A percentile compares a stretch with the other conserved stretches of the same genome.
Conservation (phyloP, 192 early-diverging fungal genomes). For the Phycomyces nitens region DNA sequence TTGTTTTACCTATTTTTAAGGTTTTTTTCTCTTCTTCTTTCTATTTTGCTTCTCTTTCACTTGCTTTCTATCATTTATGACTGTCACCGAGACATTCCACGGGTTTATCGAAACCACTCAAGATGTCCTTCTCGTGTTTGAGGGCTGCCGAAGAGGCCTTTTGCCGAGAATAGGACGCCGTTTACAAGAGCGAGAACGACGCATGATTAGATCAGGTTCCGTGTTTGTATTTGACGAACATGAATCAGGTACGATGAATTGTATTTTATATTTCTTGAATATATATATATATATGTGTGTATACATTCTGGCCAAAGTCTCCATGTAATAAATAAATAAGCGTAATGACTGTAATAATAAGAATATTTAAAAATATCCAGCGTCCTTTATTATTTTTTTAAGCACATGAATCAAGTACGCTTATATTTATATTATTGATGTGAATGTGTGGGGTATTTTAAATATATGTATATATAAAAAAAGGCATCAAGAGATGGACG, state of each 20-base stretch:
- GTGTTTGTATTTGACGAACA: constrained; percentile 72
- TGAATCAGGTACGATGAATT: constrained; percentile 41
- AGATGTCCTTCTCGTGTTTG: constrained; percentile 61
- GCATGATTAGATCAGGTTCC: constrained; percentile 53
- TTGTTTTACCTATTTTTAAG: background rate
- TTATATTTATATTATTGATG: too few species aligned
- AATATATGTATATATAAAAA: too few species aligned
- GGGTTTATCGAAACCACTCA: constrained; percentile 54
- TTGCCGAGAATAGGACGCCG: constrained; percentile 54
- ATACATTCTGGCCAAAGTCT: too few species aligned
- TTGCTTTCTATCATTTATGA: background rate
- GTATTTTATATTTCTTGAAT: background rate
- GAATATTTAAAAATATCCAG: too few species aligned
- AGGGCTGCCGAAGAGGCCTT: constrained; percentile 55
- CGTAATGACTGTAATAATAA: too few species aligned
- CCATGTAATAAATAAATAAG: constrained; percentile 1
- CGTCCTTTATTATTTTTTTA: too few species aligned
- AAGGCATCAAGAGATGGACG: constrained; percentile 71
- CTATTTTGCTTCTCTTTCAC: background rate
- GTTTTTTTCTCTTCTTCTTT: constrained; percentile 8
- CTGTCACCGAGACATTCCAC: constrained; percentile 32
- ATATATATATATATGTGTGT: too few species aligned
- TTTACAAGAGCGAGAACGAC: constrained; percentile 56
- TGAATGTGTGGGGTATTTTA: too few species aligned
- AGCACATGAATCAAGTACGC: too few species aligned